Evolutionary conservation across 2,329 filamentous ascomycete species (phyloP), one percentile per base, ranked within the genome.

Genomic region (Aspergillus melleus): DNA sequence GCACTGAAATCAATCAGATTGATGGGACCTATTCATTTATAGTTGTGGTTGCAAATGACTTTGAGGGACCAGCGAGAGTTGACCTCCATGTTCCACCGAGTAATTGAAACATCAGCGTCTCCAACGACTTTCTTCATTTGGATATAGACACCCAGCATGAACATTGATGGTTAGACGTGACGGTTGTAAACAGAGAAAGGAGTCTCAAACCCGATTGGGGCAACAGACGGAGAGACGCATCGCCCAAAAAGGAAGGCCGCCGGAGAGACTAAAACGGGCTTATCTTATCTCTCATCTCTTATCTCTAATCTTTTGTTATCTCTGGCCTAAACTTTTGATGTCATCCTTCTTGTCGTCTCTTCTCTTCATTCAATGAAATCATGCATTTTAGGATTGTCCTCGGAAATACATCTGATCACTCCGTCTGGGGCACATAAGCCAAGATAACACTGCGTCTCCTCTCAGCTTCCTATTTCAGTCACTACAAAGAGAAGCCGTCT

Each of bases 381-480:
- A 29, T 19, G 14, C 36, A 42, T 0, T 42, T 12, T 42, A 29
- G 36, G 6, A 42, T n/a, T 5, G 16, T 42, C 36, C 36, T 42
- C 36, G 36, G 36, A 42, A 14, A 42, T n/a, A 42, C 36, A 42
- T n/a, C 16, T n/a, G 4, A n/a, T n/a, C 16, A 19, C 12, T 42
- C 39, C 55, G 26, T 49, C 36, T 20, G 16, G 36, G 36, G 36
- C 16, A 42, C 36, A 42, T 12, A 12, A 36, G 36, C 16, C 36
- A 42, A 42, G 36, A 9, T 20, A 8, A 32, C 49, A 39, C n/a
- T 26, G 14, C 52, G 39, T 66, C 65, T 62, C 63, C 50, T 56
- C 59, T 58, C 32, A 54, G 55, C 66, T 67, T 61, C 64, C 65
- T 52, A 46, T 58, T 90, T 44, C 29, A 59, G 62, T 29, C 83